These are phyloP conservation scores for Medicago ruthenica DNA, from an alignment of 306 rosid species.

Conservation along the genomic window DNA sequence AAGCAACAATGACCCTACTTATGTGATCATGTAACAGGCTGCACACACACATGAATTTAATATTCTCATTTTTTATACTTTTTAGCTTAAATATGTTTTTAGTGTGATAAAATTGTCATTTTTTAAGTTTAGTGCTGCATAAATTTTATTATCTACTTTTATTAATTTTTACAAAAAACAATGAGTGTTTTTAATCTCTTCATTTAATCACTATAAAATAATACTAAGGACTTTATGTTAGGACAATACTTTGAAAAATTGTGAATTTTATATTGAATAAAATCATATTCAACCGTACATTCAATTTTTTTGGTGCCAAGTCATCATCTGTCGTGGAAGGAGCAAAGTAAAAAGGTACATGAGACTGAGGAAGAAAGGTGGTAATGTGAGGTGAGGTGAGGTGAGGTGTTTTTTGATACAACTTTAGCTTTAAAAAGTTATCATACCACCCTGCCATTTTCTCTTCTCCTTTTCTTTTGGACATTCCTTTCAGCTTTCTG, in stretches of 20 bases:
- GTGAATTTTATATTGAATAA: neutral
- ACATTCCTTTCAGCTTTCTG: slow-evolving; percentile 60
- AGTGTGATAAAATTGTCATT: neutral
- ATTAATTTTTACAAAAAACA: no score
- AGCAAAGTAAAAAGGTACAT: slow-evolving; percentile 49
- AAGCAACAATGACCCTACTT: slow-evolving; percentile 56
- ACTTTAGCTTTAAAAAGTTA: slow-evolving; percentile 57
- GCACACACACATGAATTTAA: slow-evolving; percentile 38
- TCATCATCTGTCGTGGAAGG: slow-evolving; percentile 66
- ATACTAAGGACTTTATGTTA: neutral
- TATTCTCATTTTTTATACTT: slow-evolving; percentile 26
- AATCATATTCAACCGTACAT: neutral
- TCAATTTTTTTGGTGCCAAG: slow-evolving; percentile 51
- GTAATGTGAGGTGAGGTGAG: slow-evolving; percentile 25
- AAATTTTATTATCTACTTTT: neutral
- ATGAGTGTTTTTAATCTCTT: no score
- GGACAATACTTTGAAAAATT: no score
- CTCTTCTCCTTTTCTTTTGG: slow-evolving; percentile 58
- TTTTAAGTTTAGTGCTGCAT: neutral
- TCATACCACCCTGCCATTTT: slow-evolving; percentile 60
- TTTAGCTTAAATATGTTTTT: neutral
- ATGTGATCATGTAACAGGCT: slow-evolving; percentile 46
- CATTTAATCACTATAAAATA: neutral
- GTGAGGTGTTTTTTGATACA: slow-evolving; percentile 45
- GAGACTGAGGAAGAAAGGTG: slow-evolving; percentile 42